Percentiles rank a stretch among this genome's conserved stretches.
These are phyloP conservation scores for Tephrocybe sp. DNA, from an alignment of 768 basidiomycete species.

Conservation along the genomic window DNA sequence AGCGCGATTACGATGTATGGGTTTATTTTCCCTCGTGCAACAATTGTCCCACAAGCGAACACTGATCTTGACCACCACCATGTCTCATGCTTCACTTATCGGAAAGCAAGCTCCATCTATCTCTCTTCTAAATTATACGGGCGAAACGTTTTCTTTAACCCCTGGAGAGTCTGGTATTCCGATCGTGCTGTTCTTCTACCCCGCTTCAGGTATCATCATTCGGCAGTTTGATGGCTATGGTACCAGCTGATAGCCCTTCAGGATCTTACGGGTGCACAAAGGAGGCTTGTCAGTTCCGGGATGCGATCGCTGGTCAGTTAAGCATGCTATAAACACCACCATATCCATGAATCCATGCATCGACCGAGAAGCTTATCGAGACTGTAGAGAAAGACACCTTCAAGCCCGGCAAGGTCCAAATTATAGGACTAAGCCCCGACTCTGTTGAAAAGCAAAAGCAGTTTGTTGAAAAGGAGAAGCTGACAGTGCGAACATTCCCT, in stretches of 20 bases:
- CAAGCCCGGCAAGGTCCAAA: slow-evolving; percentile 58
- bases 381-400: slow-evolving; percentile 61
- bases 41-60: background rate
- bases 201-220: slow-evolving; percentile 54
- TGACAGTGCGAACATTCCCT: slow-evolving; percentile 47
- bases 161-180: slow-evolving; percentile 61
- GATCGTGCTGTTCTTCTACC: slow-evolving; percentile 78
- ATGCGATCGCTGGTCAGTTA: slow-evolving; percentile 69
- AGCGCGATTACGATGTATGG: slow-evolving; percentile 5
- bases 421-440: slow-evolving; percentile 78
- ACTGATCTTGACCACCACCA: slow-evolving; percentile 15
- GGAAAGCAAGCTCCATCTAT: slow-evolving; percentile 67
- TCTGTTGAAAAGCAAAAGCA: slow-evolving; percentile 69
- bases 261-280: slow-evolving; percentile 79
- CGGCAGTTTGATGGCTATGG: background rate
- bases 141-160: slow-evolving; percentile 56
- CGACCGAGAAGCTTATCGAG: background rate
- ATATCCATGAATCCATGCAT: background rate
- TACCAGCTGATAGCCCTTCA: slow-evolving; percentile 20
- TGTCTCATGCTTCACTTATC: slow-evolving; percentile 53
- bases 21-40: background rate
- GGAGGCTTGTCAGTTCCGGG: slow-evolving; percentile 81
- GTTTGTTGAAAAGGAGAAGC: slow-evolving; percentile 70
- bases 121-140: slow-evolving; percentile 64
- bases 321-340: no score